Evolutionary conservation across 164 flowering plant genomes (phyloP), one percentile per base, ranked within the genome.

Genomic region (Berberis thunbergii): DNA sequence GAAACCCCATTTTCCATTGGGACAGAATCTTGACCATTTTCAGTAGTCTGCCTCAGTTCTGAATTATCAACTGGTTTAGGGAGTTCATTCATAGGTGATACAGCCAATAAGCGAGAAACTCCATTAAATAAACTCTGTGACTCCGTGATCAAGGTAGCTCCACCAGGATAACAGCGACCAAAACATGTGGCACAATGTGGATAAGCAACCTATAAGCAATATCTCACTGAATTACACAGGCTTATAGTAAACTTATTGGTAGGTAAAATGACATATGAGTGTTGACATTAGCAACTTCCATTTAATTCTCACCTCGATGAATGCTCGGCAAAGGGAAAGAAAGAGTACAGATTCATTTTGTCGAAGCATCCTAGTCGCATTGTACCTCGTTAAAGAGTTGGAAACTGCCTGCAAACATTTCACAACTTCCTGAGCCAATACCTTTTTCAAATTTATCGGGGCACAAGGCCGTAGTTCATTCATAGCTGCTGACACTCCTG

Each of bases 381-480:
- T 87, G 70, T 95, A 91, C 62, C 89, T 74, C 78, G 84, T 64
- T 43, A 89, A 75, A 38, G 96, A 84, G 62, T 89, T 87, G 2
- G 91, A 85, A 65, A 91, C 96, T 63, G 89, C 87, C 69, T 72
- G 87, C 78, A 95, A 75, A 45, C 92, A 96, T 71, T 76, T 89
- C 2, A 84, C 75, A 63, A 91, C 62, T 81, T 95, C 91, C 68
- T 87, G 96, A 45, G 99, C 88, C 65, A 95, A 76, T 43, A 81
- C 74, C 49, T 76, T 72, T 73, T 89, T 95, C 78, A 91, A 77
- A 65, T 94, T 89, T 59, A 88, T 4, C 10, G 99, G 99, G 41
- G 96, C 97, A 77, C 99, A 95, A n/a, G 97, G 97, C 38, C 99
- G 86, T 57, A 95, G 68, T 64, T 95, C 99, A 61, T 95, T 95